Base-by-base conservation (phyloP, 2,329 filamentous ascomycete species). In the Dothistroma pini region DNA sequence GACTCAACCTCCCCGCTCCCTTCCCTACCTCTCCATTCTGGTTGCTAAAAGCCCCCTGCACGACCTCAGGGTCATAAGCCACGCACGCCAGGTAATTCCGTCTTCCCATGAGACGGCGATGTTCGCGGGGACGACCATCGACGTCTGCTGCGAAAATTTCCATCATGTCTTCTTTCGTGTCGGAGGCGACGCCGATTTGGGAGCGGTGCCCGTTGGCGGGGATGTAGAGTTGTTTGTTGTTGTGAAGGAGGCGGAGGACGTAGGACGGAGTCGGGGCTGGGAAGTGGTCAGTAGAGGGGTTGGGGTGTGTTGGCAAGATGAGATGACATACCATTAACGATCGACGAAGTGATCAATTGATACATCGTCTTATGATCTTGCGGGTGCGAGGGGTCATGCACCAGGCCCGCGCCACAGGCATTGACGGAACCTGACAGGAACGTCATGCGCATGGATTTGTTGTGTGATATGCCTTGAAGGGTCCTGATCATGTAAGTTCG, bases 151-250 rank as follows among this genome's bases (percentile, higher is more conserved):
- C 91, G 83, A 99, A 99, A 68, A 99, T 96, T 80, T 99, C 95
- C 90, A 99, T 96, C 95, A 99, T 99, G 77, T 99, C 95, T 76
- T 99, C 95, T 77, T 99, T 97, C 52, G 95, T 99, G 75, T 99
- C 95, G 1, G 88, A 89, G 0, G 89, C 87, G 66, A 85, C 84
- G 25, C 57, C 58, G 49, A 68, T 62, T 1, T 83, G 82, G 62
- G 80, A 84, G 65, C 85, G 81, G 68, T 87, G 84, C n/a, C 93
- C 93, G 75, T 99, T 99, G 58, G 85, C 83, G 0, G 95, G 95
- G 58, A 99, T 83, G 75, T 97, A 99, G 31, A 97, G 86, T 41
- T 90, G 86, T 76, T 93, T 95, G 78, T 93, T 93, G 80, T 89
- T 95, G 81, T 97, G 92, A n/a, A 99, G 86, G 72, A 99, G 84